phyloP scores from a whole-genome alignment of 2,329 filamentous ascomycete species.

The Sclerotinia borealis region DNA sequence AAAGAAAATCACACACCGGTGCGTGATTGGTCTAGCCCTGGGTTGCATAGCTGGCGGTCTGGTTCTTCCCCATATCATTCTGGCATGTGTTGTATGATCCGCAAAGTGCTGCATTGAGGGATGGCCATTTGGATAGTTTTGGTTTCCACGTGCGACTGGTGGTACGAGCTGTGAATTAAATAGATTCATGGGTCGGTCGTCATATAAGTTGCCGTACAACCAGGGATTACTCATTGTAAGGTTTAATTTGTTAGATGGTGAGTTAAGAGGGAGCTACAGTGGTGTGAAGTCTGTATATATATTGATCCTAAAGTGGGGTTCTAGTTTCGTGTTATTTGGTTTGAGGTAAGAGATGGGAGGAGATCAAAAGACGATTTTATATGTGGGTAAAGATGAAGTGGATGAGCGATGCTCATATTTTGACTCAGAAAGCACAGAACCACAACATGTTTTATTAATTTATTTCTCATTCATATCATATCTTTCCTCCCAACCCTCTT shows the following conservation, averaged over 20 bases:
- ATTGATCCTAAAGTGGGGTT: no score
- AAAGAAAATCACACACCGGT: neutral
- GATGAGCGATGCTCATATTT: neutral
- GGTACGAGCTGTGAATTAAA: neutral
- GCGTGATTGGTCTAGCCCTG: no score
- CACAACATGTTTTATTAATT: neutral
- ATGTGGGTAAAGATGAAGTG: neutral
- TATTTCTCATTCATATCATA: neutral
- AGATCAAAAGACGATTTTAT: neutral
- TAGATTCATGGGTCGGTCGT: no score
- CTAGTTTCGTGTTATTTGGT: neutral
- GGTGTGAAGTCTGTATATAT: neutral
- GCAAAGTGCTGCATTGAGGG: neutral
- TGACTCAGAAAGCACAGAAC: neutral
- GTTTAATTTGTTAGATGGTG: neutral
- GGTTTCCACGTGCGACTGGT: neutral
- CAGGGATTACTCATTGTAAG: neutral
- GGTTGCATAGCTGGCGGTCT: neutral
- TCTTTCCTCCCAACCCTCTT: neutral
- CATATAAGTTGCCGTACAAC: neutral
- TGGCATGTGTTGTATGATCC: neutral
- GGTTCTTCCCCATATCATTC: neutral
- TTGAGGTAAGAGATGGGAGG: neutral
- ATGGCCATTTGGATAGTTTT: neutral
- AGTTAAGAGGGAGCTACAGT: neutral